A percentile compares a stretch with the other conserved stretches of the same genome.
Conservation (phyloP, 805 yeast genomes). For the Wickerhamiella azyma region DNA sequence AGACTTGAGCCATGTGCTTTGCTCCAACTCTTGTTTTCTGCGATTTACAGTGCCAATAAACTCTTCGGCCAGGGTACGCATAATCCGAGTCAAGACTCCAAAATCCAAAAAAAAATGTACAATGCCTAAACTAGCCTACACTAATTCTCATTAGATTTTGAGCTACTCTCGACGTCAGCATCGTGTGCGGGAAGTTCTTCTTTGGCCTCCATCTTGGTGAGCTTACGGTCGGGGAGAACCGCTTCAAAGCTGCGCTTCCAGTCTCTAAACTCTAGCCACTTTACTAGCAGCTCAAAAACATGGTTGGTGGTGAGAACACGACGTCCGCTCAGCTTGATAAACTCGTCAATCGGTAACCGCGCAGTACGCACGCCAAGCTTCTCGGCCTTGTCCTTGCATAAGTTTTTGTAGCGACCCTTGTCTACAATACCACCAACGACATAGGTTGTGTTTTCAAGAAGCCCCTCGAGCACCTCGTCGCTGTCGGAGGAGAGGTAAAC, state of each 20-base stretch:
- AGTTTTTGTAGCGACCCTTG: slow-evolving; percentile 71
- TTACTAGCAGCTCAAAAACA: slow-evolving; percentile 75
- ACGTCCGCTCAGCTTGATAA: slow-evolving; percentile 69
- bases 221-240: slow-evolving; percentile 75
- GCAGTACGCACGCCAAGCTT: slow-evolving; percentile 56
- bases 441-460: slow-evolving; percentile 61
- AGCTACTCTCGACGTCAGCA: background rate
- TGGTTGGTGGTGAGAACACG: slow-evolving; percentile 87
- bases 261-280: slow-evolving; percentile 63
- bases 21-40: background rate
- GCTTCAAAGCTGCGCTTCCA: slow-evolving; percentile 81
- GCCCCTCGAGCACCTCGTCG: slow-evolving; percentile 45
- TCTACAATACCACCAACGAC: slow-evolving; percentile 94
- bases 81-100: background rate
- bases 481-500: slow-evolving; percentile 84
- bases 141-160: background rate
- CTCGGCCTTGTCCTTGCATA: slow-evolving; percentile 74
- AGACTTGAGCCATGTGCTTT: background rate
- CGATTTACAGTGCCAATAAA: slow-evolving; percentile 5
- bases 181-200: background rate
- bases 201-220: slow-evolving; percentile 16
- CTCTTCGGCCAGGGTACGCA: background rate
- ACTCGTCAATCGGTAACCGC: slow-evolving; percentile 77
- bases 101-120: background rate
- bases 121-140: background rate